phyloP scores from a whole-genome alignment of 1,284 basidiomycete species.

The Irpex sp. region DNA sequence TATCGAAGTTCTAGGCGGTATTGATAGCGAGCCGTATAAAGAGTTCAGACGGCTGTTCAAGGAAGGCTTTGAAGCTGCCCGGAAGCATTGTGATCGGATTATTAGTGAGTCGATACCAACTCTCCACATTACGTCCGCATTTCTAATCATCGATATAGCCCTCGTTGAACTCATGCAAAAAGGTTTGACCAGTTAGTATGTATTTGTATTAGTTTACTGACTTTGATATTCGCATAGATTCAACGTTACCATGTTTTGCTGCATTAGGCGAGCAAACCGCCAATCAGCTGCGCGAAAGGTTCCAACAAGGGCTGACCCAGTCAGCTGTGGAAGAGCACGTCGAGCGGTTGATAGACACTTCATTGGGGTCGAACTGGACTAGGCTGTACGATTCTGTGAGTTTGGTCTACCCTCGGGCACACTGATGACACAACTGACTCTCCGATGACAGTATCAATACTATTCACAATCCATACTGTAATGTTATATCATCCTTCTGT shows the following conservation, averaged over 20 bases:
- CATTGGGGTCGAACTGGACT: constrained; percentile 90
- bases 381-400: constrained; percentile 87
- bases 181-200: constrained; percentile 40
- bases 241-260: constrained; percentile 89
- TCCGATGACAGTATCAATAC: constrained; percentile 61
- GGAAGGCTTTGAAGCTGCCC: constrained; percentile 89
- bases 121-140: background rate
- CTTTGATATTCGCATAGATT: constrained; percentile 52
- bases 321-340: constrained; percentile 87
- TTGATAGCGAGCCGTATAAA: constrained; percentile 71
- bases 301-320: constrained; percentile 89
- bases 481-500: constrained; percentile 10
- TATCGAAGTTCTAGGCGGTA: constrained; percentile 92
- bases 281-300: constrained; percentile 84
- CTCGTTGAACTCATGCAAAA: constrained; percentile 97
- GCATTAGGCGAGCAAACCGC: constrained; percentile 91
- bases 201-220: background rate
- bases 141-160: constrained; percentile 39
- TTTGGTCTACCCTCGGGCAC: constrained; percentile 9
- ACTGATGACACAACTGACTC: constrained; percentile 2
- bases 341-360: constrained; percentile 83
- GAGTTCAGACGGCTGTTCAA: constrained; percentile 90
- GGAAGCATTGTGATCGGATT: constrained; percentile 97
- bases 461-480: constrained; percentile 81
- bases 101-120: constrained; percentile 65